These are phyloP conservation scores for Myriosclerotinia duriaeana DNA, from an alignment of 2,329 filamentous ascomycete species.

Conservation along the genomic window DNA sequence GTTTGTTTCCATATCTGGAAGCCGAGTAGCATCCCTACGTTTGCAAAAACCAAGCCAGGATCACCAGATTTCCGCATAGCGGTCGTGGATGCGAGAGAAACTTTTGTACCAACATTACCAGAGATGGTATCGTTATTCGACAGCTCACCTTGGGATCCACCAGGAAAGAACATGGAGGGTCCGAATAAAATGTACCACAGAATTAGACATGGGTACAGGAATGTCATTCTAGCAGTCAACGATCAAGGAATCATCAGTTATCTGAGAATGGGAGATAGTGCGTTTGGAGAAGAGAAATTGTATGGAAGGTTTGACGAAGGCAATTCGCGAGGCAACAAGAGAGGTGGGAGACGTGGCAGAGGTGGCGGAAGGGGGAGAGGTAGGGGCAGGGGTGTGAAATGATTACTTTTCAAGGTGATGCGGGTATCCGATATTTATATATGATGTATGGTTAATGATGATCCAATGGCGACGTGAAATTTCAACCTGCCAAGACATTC, in stretches of 20 bases:
- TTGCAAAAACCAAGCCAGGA: conserved; percentile 77
- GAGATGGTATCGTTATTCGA: conserved; percentile 72
- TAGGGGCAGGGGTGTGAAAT: conserved; percentile 33
- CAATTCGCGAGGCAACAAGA: conserved; percentile 44
- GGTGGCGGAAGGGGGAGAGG: conserved; percentile 42
- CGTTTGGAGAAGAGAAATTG: conserved; percentile 73
- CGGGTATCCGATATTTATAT: neutral
- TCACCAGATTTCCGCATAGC: conserved; percentile 81
- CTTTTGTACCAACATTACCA: conserved; percentile 68
- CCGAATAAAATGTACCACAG: conserved; percentile 67
- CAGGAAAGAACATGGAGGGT: conserved; percentile 42
- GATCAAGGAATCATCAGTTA: conserved; percentile 91
- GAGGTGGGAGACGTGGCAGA: conserved; percentile 42
- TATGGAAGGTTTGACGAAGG: conserved; percentile 57
- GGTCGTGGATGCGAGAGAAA: conserved; percentile 73
- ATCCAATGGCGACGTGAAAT: neutral
- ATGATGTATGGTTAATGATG: conserved; percentile 4
- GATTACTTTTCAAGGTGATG: neutral
- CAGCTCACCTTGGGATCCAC: conserved; percentile 69
- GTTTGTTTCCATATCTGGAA: conserved; percentile 85
- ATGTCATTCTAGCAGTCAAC: conserved; percentile 82
- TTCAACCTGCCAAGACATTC: neutral
- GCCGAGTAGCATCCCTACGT: conserved; percentile 56
- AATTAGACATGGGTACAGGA: conserved; percentile 80
- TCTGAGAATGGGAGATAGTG: conserved; percentile 74